Percentiles rank a stretch among this genome's conserved stretches.
Conservation (phyloP, 2,329 filamentous ascomycete genomes). For the Fusarium subglutinans region DNA sequence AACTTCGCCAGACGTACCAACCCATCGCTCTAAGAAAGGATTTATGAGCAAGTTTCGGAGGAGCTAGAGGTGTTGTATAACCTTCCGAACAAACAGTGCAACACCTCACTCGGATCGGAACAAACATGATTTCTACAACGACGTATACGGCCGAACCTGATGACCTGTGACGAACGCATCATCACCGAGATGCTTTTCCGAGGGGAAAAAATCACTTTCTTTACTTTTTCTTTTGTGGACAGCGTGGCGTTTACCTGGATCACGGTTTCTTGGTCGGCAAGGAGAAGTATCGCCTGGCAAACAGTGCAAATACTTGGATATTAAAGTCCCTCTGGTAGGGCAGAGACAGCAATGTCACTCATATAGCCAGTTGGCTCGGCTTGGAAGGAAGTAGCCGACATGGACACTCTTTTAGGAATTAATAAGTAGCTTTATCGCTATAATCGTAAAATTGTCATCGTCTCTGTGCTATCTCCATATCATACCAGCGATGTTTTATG, state of each 20-base stretch:
- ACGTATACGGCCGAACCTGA: conserved; percentile 33
- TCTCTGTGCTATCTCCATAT: conserved; percentile 7
- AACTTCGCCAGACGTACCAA: conserved; percentile 47
- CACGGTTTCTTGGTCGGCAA: neutral
- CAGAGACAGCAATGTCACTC: conserved; percentile 17
- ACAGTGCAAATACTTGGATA: conserved; percentile 20
- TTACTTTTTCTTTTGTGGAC: conserved; percentile 20
- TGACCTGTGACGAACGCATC: conserved; percentile 36
- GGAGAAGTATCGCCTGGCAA: neutral
- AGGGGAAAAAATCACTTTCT: neutral
- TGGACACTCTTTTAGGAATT: conserved; percentile 38
- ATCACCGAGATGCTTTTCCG: conserved; percentile 20
- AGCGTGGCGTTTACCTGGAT: conserved; percentile 37
- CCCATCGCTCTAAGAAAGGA: conserved; percentile 42
- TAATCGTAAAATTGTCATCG: conserved; percentile 26
- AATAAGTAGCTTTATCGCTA: conserved; percentile 35
- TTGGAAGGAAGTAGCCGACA: conserved; percentile 11
- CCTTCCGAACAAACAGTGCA: conserved; percentile 8
- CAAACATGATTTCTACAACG: conserved; percentile 20
- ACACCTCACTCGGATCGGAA: conserved; percentile 19
- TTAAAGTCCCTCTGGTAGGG: conserved; percentile 40
- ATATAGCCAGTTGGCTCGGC: conserved; percentile 13
- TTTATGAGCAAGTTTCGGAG: conserved; percentile 40
- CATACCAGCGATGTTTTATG: neutral
- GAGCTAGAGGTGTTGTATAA: conserved; percentile 22